A percentile compares a stretch with the other conserved stretches of the same genome.
phyloP scores from a whole-genome alignment of 345 rosid genomes.

The Aegle marmelos region DNA sequence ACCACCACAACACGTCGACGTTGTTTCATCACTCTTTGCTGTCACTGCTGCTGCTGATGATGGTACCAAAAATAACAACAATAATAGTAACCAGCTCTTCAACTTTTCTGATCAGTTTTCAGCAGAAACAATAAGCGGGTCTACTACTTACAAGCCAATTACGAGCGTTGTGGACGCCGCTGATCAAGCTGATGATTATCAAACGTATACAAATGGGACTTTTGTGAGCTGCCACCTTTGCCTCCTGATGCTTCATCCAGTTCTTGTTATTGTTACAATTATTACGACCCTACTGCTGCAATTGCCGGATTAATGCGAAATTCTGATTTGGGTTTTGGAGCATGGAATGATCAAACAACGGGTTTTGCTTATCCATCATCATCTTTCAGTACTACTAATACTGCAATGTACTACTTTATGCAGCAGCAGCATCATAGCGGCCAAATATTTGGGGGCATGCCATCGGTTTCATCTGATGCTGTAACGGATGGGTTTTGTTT shows the following conservation, averaged over 20 bases:
- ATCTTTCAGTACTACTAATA: neutral
- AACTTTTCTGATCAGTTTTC: conserved; percentile 20
- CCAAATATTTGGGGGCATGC: conserved; percentile 27
- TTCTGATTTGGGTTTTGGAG: conserved; percentile 22
- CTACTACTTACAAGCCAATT: conserved; percentile 30
- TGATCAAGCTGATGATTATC: conserved; percentile 17
- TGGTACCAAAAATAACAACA: conserved; percentile 14
- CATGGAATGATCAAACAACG: conserved; percentile 35
- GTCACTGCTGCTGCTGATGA: conserved; percentile 17
- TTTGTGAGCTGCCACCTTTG: conserved; percentile 75
- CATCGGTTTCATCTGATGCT: conserved; percentile 31
- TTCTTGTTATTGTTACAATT: conserved; percentile 34
- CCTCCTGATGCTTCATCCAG: conserved; percentile 62
- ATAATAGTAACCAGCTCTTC: conserved; percentile 5
- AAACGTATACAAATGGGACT: conserved; percentile 21
- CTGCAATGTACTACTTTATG: conserved; percentile 10
- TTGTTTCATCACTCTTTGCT: conserved; percentile 44
- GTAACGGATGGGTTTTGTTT: conserved; percentile 39
- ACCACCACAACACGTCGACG: conserved; percentile 39
- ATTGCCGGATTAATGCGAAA: conserved; percentile 21
- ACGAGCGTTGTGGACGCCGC: conserved; percentile 18
- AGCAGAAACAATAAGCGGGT: neutral
- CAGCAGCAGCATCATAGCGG: conserved; percentile 8
- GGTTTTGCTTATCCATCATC: conserved; percentile 9
- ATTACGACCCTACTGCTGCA: too few relatives aligned